A percentile compares a stretch with the other conserved stretches of the same genome.
phyloP scores from a whole-genome alignment of 2,329 filamentous ascomycete species.

The Phyllosticta citrichinensis region DNA sequence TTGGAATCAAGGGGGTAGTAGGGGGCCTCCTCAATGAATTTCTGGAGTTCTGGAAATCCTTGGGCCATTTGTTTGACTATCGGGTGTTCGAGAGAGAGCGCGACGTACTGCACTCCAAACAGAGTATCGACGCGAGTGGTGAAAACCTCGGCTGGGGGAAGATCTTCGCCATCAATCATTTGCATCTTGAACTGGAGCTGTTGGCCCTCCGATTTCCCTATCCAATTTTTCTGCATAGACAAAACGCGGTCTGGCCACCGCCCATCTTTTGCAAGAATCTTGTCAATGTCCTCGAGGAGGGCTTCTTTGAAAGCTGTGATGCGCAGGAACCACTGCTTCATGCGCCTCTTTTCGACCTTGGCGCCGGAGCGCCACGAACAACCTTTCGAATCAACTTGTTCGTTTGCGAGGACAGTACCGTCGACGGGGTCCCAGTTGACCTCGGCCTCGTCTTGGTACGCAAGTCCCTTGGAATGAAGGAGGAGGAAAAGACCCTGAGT shows the following conservation, averaged over 20 bases:
- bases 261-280: constrained; percentile 46
- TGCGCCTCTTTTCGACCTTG: constrained; percentile 64
- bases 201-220: constrained; percentile 68
- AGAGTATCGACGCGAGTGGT: constrained; percentile 80
- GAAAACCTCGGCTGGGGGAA: constrained; percentile 53
- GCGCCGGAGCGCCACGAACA: constrained; percentile 81
- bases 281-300: constrained; percentile 59
- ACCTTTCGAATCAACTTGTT: constrained; percentile 82
- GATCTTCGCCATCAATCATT: constrained; percentile 25
- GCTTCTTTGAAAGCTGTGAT: constrained; percentile 71
- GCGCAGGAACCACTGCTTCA: constrained; percentile 85
- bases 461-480: constrained; percentile 62
- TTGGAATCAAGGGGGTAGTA: constrained; percentile 48
- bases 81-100: constrained; percentile 63
- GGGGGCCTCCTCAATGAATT: constrained; percentile 51
- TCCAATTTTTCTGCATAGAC: constrained; percentile 78
- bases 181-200: constrained; percentile 59
- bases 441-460: constrained; percentile 71
- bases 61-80: constrained; percentile 53
- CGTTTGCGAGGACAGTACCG: constrained; percentile 81
- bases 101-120: constrained; percentile 78
- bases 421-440: constrained; percentile 91
- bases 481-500: constrained; percentile 78
- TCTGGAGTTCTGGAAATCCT: constrained; percentile 50
- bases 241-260: constrained; percentile 77